Base-by-base conservation (phyloP, 352 stramenopile genomes). In the Pythium folliculosum region DNA sequence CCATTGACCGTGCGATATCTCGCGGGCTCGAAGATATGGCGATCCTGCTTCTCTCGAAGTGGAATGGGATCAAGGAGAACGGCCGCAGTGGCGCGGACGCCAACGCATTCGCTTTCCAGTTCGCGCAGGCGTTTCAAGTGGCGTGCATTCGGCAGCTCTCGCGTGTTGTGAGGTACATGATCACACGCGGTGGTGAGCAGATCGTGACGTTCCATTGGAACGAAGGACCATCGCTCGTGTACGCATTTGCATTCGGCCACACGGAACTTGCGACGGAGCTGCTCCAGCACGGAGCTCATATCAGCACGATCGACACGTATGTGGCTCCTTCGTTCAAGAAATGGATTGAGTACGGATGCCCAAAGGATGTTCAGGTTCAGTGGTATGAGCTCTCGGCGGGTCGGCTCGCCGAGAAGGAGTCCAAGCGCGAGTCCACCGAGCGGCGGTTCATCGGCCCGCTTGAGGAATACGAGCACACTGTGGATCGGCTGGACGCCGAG, bases 21-120 rank as follows among this genome's bases (percentile, higher is more conserved):
- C 73, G 84, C n/a, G 84, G 84, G 21, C 73, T 90, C n/a, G 71
- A 89, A 64, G 72, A 82, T 5, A 88, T 91, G 75, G 73, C 80
- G 10, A 78, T 89, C 16, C 76, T 74, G 27, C 69, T 92, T 38
- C 68, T 91, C 4, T 72, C 50, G 2, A 63, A 87, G 3, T 91
- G 82, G 81, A 63, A 80, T 30, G 73, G 74, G 1, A 73, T 77
- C 45, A 83, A 80, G 48, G 77, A 82, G 63, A 81, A 77, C 56
- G 69, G 58, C 1, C 30, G 48, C 10, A 73, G 56, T 16, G 69
- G 56, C 5, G 69, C 49, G 14, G 77, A 81, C 48, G 59, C 75
- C 0, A 77, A 65, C 48, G 71, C 77, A 6, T 91, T 91, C 68
- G 77, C 81, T 2, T 90, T 91, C 43, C 84, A 91, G 60, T 92